Percentiles rank a stretch among this genome's conserved stretches.
Evolutionary conservation across 129 eudicot genomes (phyloP).

Genomic region (Flaveria trinervia): DNA sequence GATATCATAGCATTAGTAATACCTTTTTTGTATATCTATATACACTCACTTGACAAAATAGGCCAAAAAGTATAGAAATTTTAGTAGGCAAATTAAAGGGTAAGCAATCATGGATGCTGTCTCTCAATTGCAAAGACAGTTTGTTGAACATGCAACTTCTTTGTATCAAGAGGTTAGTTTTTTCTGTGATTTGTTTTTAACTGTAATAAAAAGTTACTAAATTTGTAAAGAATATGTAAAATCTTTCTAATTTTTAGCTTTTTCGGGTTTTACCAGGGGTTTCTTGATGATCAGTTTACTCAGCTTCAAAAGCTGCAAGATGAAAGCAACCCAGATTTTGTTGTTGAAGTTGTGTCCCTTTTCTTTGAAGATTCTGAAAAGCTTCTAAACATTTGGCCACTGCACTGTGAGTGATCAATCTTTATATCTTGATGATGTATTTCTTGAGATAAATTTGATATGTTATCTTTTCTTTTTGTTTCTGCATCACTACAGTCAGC

Average conservation of each 20-base stretch:
- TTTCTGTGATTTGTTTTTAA: not conserved
- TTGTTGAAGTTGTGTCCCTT: constrained; percentile 73
- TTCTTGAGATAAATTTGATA: constrained; percentile 9
- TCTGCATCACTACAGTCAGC: constrained; percentile 43
- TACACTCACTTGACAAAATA: constrained; percentile 24
- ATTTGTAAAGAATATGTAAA: not conserved
- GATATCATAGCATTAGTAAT: not conserved
- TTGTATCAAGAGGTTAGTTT: constrained; percentile 57
- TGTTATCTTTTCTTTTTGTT: not conserved
- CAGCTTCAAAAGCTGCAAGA: constrained; percentile 75
- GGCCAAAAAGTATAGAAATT: constrained; percentile 13
- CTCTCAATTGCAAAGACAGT: constrained; percentile 65
- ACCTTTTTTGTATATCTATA: constrained; percentile 20
- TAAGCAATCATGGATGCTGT: constrained; percentile 46
- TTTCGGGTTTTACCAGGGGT: constrained; percentile 43
- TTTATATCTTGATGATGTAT: constrained; percentile 14
- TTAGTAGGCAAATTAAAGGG: constrained; percentile 24
- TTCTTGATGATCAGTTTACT: constrained; percentile 71
- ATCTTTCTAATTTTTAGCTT: not conserved
- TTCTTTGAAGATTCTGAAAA: constrained; percentile 90
- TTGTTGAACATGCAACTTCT: constrained; percentile 51
- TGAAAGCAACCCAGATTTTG: constrained; percentile 80
- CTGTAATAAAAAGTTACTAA: not conserved
- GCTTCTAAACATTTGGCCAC: constrained; percentile 58
- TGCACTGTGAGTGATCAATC: constrained; percentile 57